phyloP scores from a whole-genome alignment of 2,329 filamentous ascomycete genomes.

The Didymella arachidicola region DNA sequence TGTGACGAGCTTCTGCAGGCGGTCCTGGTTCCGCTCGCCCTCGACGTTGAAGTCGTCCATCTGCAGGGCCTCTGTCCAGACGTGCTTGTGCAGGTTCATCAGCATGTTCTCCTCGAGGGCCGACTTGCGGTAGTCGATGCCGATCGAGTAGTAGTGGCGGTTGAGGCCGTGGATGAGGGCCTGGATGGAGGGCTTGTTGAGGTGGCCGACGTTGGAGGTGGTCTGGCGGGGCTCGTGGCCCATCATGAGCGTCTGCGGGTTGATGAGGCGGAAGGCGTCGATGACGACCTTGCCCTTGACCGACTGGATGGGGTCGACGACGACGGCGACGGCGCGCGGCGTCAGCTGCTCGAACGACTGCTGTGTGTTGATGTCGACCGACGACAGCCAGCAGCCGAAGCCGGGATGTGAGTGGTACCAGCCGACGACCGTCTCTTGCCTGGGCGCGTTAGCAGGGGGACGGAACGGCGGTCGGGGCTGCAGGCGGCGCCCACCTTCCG shows the following conservation, averaged over 20 bases:
- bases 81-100: slow-evolving; percentile 99
- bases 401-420: slow-evolving; percentile 99
- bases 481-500: slow-evolving; percentile 59
- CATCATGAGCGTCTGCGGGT: slow-evolving; percentile 96
- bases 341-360: slow-evolving; percentile 99
- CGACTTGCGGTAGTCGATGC: slow-evolving; percentile 97
- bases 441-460: background rate
- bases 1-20: slow-evolving; percentile 82
- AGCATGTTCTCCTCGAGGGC: slow-evolving; percentile 99
- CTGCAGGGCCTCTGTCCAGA: slow-evolving; percentile 96
- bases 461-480: background rate
- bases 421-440: slow-evolving; percentile 95
- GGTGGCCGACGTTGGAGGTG: slow-evolving; percentile 94
- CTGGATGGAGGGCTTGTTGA: slow-evolving; percentile 99
- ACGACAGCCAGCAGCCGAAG: slow-evolving; percentile 98
- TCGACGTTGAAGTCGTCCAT: slow-evolving; percentile 96
- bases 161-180: slow-evolving; percentile 98
- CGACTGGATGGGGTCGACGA: slow-evolving; percentile 98
- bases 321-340: slow-evolving; percentile 93
- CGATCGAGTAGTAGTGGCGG: slow-evolving; percentile 99
- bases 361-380: slow-evolving; percentile 99
- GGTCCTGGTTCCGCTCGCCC: slow-evolving; percentile 83
- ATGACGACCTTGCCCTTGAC: slow-evolving; percentile 99
- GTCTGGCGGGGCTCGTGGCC: slow-evolving; percentile 97
- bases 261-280: slow-evolving; percentile 97